Percentiles rank a stretch among this genome's conserved stretches.
These are phyloP conservation scores for Dactylellina parvicollis DNA, from an alignment of 2,329 filamentous ascomycete species.

Conservation along the genomic window DNA sequence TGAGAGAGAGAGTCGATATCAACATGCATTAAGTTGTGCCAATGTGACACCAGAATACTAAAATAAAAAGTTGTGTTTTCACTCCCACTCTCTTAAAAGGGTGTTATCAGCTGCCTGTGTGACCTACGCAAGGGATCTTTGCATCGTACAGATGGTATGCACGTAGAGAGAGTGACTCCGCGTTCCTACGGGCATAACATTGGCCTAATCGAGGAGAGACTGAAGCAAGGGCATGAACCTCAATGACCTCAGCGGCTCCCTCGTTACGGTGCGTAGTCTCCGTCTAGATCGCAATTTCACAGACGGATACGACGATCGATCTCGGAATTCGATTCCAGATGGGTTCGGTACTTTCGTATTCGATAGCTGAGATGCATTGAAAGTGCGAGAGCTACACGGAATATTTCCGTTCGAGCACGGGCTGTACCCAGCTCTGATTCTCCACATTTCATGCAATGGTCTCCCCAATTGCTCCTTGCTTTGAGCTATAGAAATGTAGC, in stretches of 20 bases:
- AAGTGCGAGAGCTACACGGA: not conserved
- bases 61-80: not conserved
- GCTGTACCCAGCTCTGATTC: slow-evolving; percentile 14
- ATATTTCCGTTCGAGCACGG: slow-evolving; percentile 20
- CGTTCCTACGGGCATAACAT: slow-evolving; percentile 10
- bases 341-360: slow-evolving; percentile 18
- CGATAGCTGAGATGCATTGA: not conserved
- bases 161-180: slow-evolving; percentile 17
- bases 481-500: slow-evolving; percentile 16
- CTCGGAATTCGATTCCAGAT: slow-evolving; percentile 39
- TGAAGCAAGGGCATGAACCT: slow-evolving; percentile 46
- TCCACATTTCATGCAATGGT: slow-evolving; percentile 32
- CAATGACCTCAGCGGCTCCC: slow-evolving; percentile 53
- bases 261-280: slow-evolving; percentile 25
- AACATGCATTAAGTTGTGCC: too few species aligned
- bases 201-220: slow-evolving; percentile 16
- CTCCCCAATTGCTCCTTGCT: slow-evolving; percentile 25
- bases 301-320: slow-evolving; percentile 25
- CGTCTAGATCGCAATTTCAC: slow-evolving; percentile 26
- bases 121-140: slow-evolving; percentile 19
- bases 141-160: slow-evolving; percentile 17
- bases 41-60: slow-evolving; percentile 8
- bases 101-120: slow-evolving; percentile 26
- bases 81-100: not conserved
- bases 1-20: not conserved